These are phyloP conservation scores for Oenanthe sinensis DNA, from an alignment of 129 eudicot genomes.

Conservation along the genomic window DNA sequence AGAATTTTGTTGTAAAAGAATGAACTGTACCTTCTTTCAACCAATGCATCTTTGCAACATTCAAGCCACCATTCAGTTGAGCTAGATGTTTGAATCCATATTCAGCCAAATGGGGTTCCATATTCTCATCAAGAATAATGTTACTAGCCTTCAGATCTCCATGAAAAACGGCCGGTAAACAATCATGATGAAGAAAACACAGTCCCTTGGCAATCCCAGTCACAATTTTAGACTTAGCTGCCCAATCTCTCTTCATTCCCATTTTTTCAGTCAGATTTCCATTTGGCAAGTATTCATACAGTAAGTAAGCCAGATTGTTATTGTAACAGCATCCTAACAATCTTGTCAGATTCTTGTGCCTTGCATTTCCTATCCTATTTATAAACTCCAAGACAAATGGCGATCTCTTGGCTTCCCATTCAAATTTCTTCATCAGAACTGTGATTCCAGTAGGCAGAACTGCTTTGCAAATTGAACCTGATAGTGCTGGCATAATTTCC, in stretches of 20 bases:
- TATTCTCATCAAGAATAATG: conserved; percentile 62
- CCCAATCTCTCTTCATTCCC: conserved; percentile 53
- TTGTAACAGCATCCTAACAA: conserved; percentile 72
- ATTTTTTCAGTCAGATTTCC: conserved; percentile 70
- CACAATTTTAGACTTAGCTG: conserved; percentile 51
- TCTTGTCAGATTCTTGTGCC: conserved; percentile 72
- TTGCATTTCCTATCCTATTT: conserved; percentile 45
- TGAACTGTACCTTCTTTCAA: conserved; percentile 48
- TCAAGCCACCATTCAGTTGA: conserved; percentile 16
- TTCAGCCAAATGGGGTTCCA: conserved; percentile 82
- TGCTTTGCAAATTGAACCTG: conserved; percentile 51
- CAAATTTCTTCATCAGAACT: conserved; percentile 60
- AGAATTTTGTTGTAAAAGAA: background rate
- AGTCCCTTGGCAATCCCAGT: conserved; percentile 56
- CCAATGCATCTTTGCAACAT: conserved; percentile 21
- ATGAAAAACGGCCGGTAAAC: conserved; percentile 66
- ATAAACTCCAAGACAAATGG: conserved; percentile 35
- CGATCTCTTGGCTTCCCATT: conserved; percentile 53
- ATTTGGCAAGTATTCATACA: conserved; percentile 66
- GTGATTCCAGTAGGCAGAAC: conserved; percentile 74
- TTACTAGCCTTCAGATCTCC: conserved; percentile 66
- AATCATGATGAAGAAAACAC: conserved; percentile 71
- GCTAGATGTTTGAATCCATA: conserved; percentile 44
- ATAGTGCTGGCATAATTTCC: conserved; percentile 24
- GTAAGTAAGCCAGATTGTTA: conserved; percentile 44